phyloP scores from a whole-genome alignment of 1,139 yeast genomes.

The Hemisphaericaspora xylanilytica region DNA sequence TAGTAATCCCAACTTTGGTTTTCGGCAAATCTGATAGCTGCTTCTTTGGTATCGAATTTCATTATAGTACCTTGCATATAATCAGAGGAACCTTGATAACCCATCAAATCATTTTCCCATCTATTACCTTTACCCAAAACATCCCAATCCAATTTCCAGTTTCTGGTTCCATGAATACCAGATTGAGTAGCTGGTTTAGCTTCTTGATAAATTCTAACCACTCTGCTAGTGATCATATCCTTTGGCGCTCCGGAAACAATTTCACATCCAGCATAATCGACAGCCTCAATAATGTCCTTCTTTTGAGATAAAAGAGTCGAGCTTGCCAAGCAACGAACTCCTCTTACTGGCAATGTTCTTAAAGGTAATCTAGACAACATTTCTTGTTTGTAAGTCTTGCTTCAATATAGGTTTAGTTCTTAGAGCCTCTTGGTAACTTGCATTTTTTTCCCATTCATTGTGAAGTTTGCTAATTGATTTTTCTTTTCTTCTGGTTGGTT shows the following conservation, averaged over 20 bases:
- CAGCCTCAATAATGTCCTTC: conserved; percentile 15
- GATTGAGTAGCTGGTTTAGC: conserved; percentile 83
- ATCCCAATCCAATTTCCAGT: conserved; percentile 87
- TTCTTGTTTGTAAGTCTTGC: neutral
- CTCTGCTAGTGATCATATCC: conserved; percentile 59
- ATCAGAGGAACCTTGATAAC: conserved; percentile 79
- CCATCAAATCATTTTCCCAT: conserved; percentile 90
- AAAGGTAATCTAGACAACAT: conserved; percentile 25
- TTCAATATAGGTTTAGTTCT: neutral
- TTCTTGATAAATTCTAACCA: conserved; percentile 75
- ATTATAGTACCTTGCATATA: conserved; percentile 84
- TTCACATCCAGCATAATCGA: conserved; percentile 44
- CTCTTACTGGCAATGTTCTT: conserved; percentile 16
- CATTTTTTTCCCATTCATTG: neutral
- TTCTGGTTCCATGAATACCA: conserved; percentile 52
- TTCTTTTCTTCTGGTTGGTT: conserved; percentile 17
- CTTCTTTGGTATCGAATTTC: conserved; percentile 72
- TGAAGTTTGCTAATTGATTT: conserved; percentile 5
- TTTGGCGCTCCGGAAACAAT: conserved; percentile 77
- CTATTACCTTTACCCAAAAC: conserved; percentile 72
- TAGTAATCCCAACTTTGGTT: conserved; percentile 87
- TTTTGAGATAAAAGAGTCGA: conserved; percentile 17
- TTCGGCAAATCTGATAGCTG: conserved; percentile 76
- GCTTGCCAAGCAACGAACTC: conserved; percentile 23
- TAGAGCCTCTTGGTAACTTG: neutral